Base-by-base conservation (phyloP, 176 grass and related monocot species). In the Alloteropsis semialata region DNA sequence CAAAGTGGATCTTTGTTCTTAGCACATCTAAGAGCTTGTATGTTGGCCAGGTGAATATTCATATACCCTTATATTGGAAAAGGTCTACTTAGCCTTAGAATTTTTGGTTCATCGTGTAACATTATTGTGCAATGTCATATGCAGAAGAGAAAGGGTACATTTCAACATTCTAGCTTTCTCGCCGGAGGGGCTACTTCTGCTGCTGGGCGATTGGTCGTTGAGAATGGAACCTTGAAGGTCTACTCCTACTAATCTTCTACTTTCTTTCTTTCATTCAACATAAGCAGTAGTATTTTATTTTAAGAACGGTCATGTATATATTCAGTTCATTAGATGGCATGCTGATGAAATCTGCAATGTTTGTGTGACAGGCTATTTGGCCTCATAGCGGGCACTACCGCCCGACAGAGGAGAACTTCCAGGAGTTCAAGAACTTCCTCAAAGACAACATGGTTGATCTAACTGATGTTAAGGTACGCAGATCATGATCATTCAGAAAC, bases 91-190 rank as follows among this genome's bases (percentile, higher is more conserved):
- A 21, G 7, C 22, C 29, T 10, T 73, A 19, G 22, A 65, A 48
- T 10, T 77, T 0, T 42, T 10, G 10, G 71, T 69, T 58, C 85
- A 60, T 68, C 3, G 2, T 75, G 21, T 87, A 49, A 69, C 28
- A 8, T 24, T 30, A 29, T 57, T 3, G 6, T 57, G 15, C 5
- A 27, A 66, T 56, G 22, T 74, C 2, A 64, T 77, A 33, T 80
- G 86, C 92, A 97, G 95, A 97, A 97, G 90, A 94, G 81, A 46
- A 97, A 97, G 69, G 95, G 95, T 2, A 89, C 57, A 50, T 97
- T 97, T 82, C 95, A 97, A 57, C 95, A 97, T 85, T 94, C 95
- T 19, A 97, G 95, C 84, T 97, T 97, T 55, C 84, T 97, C 54
- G 92, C 95, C 10, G 95, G 95, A 48, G 95, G 92, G 16, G 95